Evolutionary conservation across 2,329 filamentous ascomycete species (phyloP), one percentile per base, ranked within the genome.

Genomic region (Chrysoporthe cubensis): DNA sequence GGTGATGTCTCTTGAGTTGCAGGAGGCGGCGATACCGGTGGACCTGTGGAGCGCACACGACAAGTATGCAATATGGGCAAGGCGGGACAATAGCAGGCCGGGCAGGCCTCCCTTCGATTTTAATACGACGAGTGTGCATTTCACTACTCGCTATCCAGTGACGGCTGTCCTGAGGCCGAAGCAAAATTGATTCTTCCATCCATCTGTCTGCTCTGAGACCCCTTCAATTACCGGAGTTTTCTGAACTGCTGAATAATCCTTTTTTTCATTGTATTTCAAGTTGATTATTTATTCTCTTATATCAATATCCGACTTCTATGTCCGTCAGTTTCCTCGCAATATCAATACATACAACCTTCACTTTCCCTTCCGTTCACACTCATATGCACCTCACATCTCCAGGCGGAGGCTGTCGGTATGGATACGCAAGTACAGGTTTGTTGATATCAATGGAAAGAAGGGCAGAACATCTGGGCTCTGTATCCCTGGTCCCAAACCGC

Each of bases 91-190:
- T 43, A 60, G 52, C 43, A 62, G 43, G 50, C 26, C 32, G 43
- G 46, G 34, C 42, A 62, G 44, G 50, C 34, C 11, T 59, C 59
- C 32, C 56, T 43, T 61, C 61, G 50, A 61, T 48, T 66, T 67
- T 62, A 62, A 69, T 69, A 67, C 48, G 54, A 66, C n/a, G 18
- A 58, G 54, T 48, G 67, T 67, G 58, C 43, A 59, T 69, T 54
- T 61, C 16, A 54, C 18, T 11, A 34, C n/a, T 4, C 18, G 4
- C 7, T 32, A 46, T 34, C 21, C 42, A 16, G 37, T 11, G 13
- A 21, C 9, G 7, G 50, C 21, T 52, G 21, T 2, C 13, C 2
- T 26, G 21, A 32, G 44, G 44, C 16, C 18, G 14, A 16, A 18
- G 13, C 14, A 46, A 44, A 14, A 1, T 48, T n/a, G n/a, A n/a